Percentiles rank a stretch among this genome's conserved stretches.
Conservation (phyloP, 2,329 filamentous ascomycete genomes). For the Trichoderma sp. region DNA sequence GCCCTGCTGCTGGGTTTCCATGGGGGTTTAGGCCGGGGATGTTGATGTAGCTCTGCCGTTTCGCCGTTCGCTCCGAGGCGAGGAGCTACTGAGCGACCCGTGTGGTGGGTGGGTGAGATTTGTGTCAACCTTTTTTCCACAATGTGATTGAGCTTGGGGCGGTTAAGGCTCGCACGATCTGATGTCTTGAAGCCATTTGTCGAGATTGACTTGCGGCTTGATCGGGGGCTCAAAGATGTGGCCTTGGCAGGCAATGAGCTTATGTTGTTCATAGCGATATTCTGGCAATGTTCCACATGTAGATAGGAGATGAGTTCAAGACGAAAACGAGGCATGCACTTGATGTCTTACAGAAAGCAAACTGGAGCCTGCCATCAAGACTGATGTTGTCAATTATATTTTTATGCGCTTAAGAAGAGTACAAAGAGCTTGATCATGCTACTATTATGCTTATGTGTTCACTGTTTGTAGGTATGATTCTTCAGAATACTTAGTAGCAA, state of each 20-base stretch:
- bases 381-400: background rate
- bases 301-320: background rate
- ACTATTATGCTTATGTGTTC: too few species aligned
- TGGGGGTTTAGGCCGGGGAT: background rate
- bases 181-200: background rate
- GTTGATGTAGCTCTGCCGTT: background rate
- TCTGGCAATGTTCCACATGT: background rate
- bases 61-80: conserved; percentile 3
- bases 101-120: background rate
- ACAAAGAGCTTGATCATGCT: too few species aligned
- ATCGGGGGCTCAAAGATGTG: background rate
- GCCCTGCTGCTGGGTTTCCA: background rate
- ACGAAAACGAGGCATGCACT: background rate
- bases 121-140: background rate
- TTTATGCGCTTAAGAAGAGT: background rate
- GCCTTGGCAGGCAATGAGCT: background rate
- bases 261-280: background rate
- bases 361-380: background rate
- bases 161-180: background rate
- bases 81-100: background rate
- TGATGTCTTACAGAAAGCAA: background rate
- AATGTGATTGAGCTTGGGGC: background rate
- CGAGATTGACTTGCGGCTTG: background rate
- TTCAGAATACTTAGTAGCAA: too few species aligned
- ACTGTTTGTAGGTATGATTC: too few species aligned